These are phyloP conservation scores for Hypomyces rosellus DNA, from an alignment of 2,329 filamentous ascomycete species.

Conservation along the genomic window DNA sequence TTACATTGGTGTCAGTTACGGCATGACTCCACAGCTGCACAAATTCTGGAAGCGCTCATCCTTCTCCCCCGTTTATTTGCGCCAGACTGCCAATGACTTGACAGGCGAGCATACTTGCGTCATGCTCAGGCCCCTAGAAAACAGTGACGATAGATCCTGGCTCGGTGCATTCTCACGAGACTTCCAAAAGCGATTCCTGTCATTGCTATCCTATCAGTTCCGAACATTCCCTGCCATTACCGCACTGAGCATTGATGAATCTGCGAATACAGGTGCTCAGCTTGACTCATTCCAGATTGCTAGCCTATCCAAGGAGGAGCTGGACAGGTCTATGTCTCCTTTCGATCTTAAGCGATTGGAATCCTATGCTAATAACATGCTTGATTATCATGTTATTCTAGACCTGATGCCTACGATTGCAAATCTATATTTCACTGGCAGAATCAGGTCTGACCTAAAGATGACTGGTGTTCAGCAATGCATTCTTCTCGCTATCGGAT, in stretches of 20 bases:
- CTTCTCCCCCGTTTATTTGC: slow-evolving; percentile 86
- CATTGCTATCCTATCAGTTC: slow-evolving; percentile 89
- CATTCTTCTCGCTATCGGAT: slow-evolving; percentile 81
- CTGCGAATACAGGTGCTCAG: slow-evolving; percentile 66
- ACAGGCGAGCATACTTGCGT: slow-evolving; percentile 98
- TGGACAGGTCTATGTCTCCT: slow-evolving; percentile 74
- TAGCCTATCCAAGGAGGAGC: slow-evolving; percentile 63
- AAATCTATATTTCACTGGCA: slow-evolving; percentile 75
- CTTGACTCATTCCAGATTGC: slow-evolving; percentile 47
- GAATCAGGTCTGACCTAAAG: slow-evolving; percentile 59
- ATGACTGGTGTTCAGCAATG: slow-evolving; percentile 79
- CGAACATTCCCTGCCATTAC: slow-evolving; percentile 69
- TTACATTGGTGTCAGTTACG: slow-evolving; percentile 93
- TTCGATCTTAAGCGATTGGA: slow-evolving; percentile 94
- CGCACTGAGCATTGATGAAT: slow-evolving; percentile 83
- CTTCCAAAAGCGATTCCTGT: slow-evolving; percentile 90
- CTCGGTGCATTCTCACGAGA: slow-evolving; percentile 85
- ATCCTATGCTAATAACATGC: slow-evolving; percentile 91
- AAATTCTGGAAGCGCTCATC: slow-evolving; percentile 92
- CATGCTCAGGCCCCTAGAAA: slow-evolving; percentile 78
- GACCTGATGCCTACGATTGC: slow-evolving; percentile 84
- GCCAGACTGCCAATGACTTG: slow-evolving; percentile 91
- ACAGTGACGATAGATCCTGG: slow-evolving; percentile 68
- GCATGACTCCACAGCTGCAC: slow-evolving; percentile 78
- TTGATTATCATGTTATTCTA: slow-evolving; percentile 95